Evolutionary conservation across 2,329 filamentous ascomycete genomes (phyloP).

Genomic region (Colletotrichum liriopes): DNA sequence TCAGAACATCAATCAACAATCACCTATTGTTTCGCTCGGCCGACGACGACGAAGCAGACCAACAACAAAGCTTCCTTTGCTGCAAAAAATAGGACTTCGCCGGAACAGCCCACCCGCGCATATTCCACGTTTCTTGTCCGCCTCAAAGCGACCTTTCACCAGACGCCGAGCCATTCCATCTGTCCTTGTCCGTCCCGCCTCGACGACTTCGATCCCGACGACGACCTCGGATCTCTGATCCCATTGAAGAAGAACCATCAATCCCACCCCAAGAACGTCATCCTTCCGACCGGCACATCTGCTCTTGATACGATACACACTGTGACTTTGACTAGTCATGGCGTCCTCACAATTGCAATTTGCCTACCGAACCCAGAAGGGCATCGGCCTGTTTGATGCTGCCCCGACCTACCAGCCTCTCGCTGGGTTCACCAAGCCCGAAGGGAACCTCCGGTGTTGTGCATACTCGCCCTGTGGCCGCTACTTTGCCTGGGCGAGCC

Average conservation of each 20-base stretch:
- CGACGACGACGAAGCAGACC: conserved; percentile 21
- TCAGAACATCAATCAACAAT: conserved; percentile 17
- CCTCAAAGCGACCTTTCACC: conserved; percentile 6
- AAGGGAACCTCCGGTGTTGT: conserved; percentile 95
- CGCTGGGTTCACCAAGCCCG: conserved; percentile 86
- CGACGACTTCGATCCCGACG: conserved; percentile 22
- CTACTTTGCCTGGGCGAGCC: conserved; percentile 95
- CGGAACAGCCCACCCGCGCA: conserved; percentile 14
- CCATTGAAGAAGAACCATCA: conserved; percentile 45
- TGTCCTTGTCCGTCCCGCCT: conserved; percentile 39
- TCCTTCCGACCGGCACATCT: conserved; percentile 44
- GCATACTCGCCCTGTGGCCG: conserved; percentile 95
- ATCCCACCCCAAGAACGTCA: conserved; percentile 44
- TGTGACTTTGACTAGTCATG: conserved; percentile 97
- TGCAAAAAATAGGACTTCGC: conserved; percentile 16
- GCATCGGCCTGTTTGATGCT: conserved; percentile 93
- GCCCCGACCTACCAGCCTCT: conserved; percentile 89
- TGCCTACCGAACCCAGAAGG: conserved; percentile 97
- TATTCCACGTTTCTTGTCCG: conserved; percentile 10
- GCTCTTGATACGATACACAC: conserved; percentile 56
- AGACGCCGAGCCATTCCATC: conserved; percentile 25
- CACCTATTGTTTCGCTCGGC: conserved; percentile 7
- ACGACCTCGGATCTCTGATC: conserved; percentile 12
- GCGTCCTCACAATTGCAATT: conserved; percentile 92
- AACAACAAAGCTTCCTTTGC: conserved; percentile 39